Percentiles rank a stretch among this genome's conserved stretches.
Evolutionary conservation across 306 rosid genomes (phyloP).

Genomic region (Urtica urens): DNA sequence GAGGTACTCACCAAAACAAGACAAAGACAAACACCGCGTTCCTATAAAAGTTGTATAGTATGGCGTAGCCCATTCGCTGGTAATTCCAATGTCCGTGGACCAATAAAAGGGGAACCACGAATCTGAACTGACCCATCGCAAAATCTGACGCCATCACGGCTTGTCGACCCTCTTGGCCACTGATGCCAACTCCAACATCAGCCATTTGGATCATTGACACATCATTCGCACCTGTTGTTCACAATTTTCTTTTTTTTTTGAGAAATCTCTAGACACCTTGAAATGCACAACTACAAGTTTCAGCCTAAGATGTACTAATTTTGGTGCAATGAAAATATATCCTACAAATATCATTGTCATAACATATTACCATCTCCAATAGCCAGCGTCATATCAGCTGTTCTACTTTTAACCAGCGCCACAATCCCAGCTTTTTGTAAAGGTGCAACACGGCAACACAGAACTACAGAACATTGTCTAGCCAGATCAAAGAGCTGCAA

Average conservation of each 20-base stretch:
- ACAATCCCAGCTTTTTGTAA: conserved; percentile 98
- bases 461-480: conserved; percentile 71
- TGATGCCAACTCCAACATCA: conserved; percentile 98
- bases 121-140: conserved; percentile 97
- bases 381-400: conserved; percentile 95
- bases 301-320: neutral
- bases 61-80: conserved; percentile 87
- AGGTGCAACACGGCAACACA: conserved; percentile 99
- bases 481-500: conserved; percentile 89
- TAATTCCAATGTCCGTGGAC: conserved; percentile 99
- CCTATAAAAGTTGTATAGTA: conserved; percentile 95
- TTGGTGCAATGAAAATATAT: neutral
- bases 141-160: conserved; percentile 99
- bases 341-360: neutral
- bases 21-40: conserved; percentile 95
- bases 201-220: conserved; percentile 99
- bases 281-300: neutral
- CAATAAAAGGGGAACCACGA: conserved; percentile 67
- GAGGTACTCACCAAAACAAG: conserved; percentile 73
- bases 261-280: too few relatives aligned
- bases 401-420: conserved; percentile 78
- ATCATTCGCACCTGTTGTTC: conserved; percentile 78
- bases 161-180: conserved; percentile 99
- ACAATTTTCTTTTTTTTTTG: neutral
- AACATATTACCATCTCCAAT: conserved; percentile 78